A percentile compares a stretch with the other conserved stretches of the same genome.
Conservation (phyloP, 2,329 filamentous ascomycete genomes). For the Fusarium anguioides region DNA sequence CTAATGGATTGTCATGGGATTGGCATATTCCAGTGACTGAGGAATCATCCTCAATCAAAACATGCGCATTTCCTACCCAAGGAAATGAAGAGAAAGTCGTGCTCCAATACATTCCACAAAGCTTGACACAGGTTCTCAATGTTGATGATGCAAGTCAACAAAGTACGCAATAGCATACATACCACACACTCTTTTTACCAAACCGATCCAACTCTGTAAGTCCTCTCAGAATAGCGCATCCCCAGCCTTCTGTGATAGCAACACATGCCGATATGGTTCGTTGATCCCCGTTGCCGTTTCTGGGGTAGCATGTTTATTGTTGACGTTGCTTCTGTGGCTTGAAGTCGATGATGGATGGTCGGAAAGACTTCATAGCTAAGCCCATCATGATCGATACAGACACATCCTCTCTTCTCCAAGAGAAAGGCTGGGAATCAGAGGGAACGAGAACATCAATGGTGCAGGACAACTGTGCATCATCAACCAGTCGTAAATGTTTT, state of each 20-base stretch:
- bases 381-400: neutral
- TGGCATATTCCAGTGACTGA: neutral
- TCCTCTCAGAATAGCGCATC: neutral
- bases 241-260: slow-evolving; percentile 11
- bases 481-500: slow-evolving; percentile 5
- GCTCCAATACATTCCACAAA: slow-evolving; percentile 12
- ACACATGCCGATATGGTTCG: slow-evolving; percentile 18
- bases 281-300: slow-evolving; percentile 20
- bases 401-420: neutral
- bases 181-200: slow-evolving; percentile 24
- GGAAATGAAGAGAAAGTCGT: neutral
- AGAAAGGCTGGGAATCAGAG: neutral
- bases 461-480: slow-evolving; percentile 4
- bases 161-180: slow-evolving; percentile 31
- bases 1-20: neutral
- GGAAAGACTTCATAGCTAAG: slow-evolving; percentile 1
- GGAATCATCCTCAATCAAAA: neutral
- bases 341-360: slow-evolving; percentile 8
- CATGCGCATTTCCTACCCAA: neutral
- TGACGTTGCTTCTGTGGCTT: slow-evolving; percentile 27
- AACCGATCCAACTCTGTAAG: neutral
- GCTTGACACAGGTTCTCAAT: slow-evolving; percentile 3
- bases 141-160: neutral
- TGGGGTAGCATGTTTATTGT: slow-evolving; percentile 20
- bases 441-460: slow-evolving; percentile 7